Conservation (phyloP, 2,329 filamentous ascomycete genomes). For the Clonostachys rhizophaga region DNA sequence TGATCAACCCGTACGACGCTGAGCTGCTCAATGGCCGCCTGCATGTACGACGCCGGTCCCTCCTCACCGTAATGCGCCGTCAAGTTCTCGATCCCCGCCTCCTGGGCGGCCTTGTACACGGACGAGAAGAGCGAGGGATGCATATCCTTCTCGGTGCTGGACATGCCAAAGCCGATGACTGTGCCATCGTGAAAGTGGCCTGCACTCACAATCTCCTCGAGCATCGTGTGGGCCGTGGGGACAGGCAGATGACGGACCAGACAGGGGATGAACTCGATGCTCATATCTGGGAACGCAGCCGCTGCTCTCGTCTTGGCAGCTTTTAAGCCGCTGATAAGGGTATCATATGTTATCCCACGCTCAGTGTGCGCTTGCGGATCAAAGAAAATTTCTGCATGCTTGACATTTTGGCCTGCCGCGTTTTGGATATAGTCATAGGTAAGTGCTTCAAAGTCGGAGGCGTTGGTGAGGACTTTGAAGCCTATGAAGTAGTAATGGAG, state of each 20-base stretch:
- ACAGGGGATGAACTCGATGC: conserved; percentile 63
- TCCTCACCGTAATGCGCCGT: conserved; percentile 46
- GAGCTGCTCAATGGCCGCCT: conserved; percentile 15
- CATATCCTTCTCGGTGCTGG: conserved; percentile 37
- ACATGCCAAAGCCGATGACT: conserved; percentile 39
- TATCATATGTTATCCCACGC: conserved; percentile 55
- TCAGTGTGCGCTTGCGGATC: conserved; percentile 69
- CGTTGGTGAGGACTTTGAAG: background rate
- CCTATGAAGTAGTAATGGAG: background rate
- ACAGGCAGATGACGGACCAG: conserved; percentile 65
- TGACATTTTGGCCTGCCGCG: conserved; percentile 58
- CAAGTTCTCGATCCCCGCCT: conserved; percentile 32
- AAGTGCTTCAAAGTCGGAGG: conserved; percentile 62
- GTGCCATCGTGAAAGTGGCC: conserved; percentile 20
- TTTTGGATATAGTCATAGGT: conserved; percentile 65
- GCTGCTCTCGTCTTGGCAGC: conserved; percentile 54
- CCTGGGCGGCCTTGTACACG: conserved; percentile 23
- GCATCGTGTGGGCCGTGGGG: conserved; percentile 64
- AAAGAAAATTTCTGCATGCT: conserved; percentile 74
- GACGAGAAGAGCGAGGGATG: conserved; percentile 38
- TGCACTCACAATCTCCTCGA: conserved; percentile 23
- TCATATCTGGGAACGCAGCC: conserved; percentile 52
- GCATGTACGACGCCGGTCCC: conserved; percentile 45
- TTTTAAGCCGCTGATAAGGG: conserved; percentile 57
- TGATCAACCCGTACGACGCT: background rate